Evolutionary conservation across 768 basidiomycete species (phyloP), one percentile per base, ranked within the genome.

Genomic region (Porpolomopsis calyptriformis): DNA sequence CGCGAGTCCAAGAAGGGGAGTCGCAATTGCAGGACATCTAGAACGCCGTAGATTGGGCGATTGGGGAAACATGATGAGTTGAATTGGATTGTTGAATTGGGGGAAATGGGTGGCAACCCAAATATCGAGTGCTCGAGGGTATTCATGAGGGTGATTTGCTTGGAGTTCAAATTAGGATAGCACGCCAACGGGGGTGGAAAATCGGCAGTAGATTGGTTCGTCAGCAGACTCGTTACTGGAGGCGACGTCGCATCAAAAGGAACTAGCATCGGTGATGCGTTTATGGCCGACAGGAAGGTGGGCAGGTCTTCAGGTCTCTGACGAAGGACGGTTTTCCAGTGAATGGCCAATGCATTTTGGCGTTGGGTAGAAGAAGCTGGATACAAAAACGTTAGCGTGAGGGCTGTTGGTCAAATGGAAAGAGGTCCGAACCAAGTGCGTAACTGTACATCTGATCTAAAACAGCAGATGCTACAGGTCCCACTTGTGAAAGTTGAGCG

Each of bases 181-280:
- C 81, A 84, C 10, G 72, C 67, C 1, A 79, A 56, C 0, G 81
- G 77, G 9, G 77, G 73, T 7, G 81, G 79, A 53, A 82, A 81
- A 10, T 67, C 57, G 3, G 61, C 50, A 12, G 66, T 56, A 4
- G 70, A 50, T 11, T 72, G 66, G 47, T 62, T 62, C 3, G 64
- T 60, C 41, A 80, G 60, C 14, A 78, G 54, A 23, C 61, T 59
- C 12, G 64, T 56, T 25, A 78, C 59, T 22, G 53, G 51, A 20
- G 59, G 56, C n/a, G 64, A 59, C 9, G 69, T 70, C 18, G 73
- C 73, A 55, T 82, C 73, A 53, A 81, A 80, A 6, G 78, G 76
- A n/a, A 79, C 53, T 23, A 78, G 52, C 39, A 79, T 65, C 2
- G 72, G 70, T 2, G 77, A 69, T 20, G 63, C 59, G 43, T 62